These are phyloP conservation scores for Aureobasidium sp. DNA, from an alignment of 2,329 filamentous ascomycete genomes.

Conservation along the genomic window DNA sequence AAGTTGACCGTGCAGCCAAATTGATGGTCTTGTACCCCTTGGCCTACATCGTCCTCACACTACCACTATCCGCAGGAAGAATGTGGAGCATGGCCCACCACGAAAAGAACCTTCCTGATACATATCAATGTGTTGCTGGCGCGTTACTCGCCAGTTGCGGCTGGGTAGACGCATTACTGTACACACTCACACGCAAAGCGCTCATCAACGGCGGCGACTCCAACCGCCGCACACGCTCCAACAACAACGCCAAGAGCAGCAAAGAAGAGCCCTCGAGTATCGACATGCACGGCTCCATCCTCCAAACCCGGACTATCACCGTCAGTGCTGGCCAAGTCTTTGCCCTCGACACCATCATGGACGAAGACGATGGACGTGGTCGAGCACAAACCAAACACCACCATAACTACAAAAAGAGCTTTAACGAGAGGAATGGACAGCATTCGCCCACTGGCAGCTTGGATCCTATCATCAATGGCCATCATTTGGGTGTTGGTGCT, in stretches of 20 bases:
- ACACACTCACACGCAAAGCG: conserved; percentile 48
- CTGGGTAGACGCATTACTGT: conserved; percentile 53
- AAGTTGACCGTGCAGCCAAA: conserved; percentile 37
- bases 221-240: background rate
- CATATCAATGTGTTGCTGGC: conserved; percentile 45
- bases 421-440: background rate
- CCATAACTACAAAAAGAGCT: background rate
- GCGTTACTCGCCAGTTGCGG: conserved; percentile 53
- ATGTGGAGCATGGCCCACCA: conserved; percentile 55
- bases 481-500: background rate
- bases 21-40: conserved; percentile 62
- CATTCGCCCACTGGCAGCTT: conserved; percentile 17
- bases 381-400: background rate
- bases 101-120: conserved; percentile 26
- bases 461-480: conserved; percentile 18
- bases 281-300: conserved; percentile 22
- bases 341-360: conserved; percentile 1
- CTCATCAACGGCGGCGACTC: conserved; percentile 19
- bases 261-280: conserved; percentile 4
- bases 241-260: conserved; percentile 15
- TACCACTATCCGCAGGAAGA: conserved; percentile 58
- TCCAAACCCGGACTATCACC: conserved; percentile 25
- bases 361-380: background rate
- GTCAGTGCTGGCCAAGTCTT: conserved; percentile 17
- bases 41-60: conserved; percentile 62